phyloP scores from a whole-genome alignment of 1,284 basidiomycete genomes.

The Vanrija pseudolonga region DNA sequence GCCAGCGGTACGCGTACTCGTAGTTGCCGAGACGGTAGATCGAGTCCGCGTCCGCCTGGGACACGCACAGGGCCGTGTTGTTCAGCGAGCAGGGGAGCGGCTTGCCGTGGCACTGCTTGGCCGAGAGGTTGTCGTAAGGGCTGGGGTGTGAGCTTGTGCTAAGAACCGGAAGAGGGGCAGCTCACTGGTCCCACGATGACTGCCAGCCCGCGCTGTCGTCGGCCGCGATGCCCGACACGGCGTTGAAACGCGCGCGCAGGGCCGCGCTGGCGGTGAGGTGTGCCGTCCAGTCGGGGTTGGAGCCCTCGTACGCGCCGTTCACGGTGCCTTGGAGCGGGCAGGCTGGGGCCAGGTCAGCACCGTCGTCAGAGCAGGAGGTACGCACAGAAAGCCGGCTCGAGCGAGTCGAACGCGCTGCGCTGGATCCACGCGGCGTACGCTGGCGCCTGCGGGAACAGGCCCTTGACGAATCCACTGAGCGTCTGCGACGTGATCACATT shows the following conservation, averaged over 20 bases:
- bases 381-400: conserved; percentile 30
- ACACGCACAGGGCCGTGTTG: conserved; percentile 24
- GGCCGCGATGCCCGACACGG: conserved; percentile 27
- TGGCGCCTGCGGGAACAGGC: conserved; percentile 26
- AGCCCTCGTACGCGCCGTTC: conserved; percentile 10
- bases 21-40: conserved; percentile 40
- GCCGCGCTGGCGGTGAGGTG: conserved; percentile 24
- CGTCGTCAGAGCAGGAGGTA: background rate
- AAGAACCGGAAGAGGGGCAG: background rate
- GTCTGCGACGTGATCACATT: conserved; percentile 41
- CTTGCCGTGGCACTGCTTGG: conserved; percentile 39
- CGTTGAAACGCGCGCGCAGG: conserved; percentile 26
- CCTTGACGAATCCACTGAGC: conserved; percentile 27
- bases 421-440: conserved; percentile 29
- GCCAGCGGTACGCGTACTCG: conserved; percentile 38
- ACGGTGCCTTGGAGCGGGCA: conserved; percentile 19
- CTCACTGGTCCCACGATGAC: conserved; percentile 37
- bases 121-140: conserved; percentile 39
- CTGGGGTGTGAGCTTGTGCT: conserved; percentile 6
- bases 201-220: conserved; percentile 33
- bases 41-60: conserved; percentile 30
- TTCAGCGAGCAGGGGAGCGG: conserved; percentile 34
- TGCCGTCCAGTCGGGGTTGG: conserved; percentile 22
- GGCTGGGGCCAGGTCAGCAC: conserved; percentile 5
- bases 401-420: conserved; percentile 29